Evolutionary conservation across 2,329 filamentous ascomycete species (phyloP).

Genomic region (Fusarium burgessii): DNA sequence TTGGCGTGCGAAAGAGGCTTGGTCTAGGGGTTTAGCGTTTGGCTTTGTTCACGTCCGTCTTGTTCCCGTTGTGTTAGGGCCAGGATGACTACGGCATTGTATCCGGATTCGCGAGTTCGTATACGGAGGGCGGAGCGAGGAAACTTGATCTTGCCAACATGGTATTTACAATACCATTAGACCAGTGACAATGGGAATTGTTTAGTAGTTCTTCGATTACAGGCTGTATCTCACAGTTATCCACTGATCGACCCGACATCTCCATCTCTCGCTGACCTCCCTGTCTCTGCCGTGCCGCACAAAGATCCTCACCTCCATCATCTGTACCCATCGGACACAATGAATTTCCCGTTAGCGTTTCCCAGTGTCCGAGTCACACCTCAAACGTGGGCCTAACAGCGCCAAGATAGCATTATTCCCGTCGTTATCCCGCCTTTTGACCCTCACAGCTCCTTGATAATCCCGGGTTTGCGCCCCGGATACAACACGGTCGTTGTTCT

Average conservation of each 20-base stretch:
- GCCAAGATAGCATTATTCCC: conserved; percentile 43
- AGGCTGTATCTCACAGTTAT: background rate
- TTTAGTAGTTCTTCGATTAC: background rate
- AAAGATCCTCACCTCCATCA: conserved; percentile 7
- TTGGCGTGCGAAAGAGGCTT: conserved; percentile 12
- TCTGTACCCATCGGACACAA: conserved; percentile 14
- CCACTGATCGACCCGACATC: background rate
- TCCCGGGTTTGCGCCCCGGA: conserved; percentile 37
- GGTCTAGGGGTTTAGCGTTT: conserved; percentile 25
- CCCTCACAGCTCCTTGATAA: conserved; percentile 40
- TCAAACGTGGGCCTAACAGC: conserved; percentile 29
- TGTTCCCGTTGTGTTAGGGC: conserved; percentile 38
- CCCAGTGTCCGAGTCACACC: conserved; percentile 29
- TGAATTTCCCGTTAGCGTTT: conserved; percentile 35
- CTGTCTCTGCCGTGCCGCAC: conserved; percentile 26
- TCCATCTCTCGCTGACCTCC: background rate
- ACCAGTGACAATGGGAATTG: background rate
- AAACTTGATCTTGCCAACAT: background rate
- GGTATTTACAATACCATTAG: background rate
- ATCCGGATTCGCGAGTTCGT: conserved; percentile 3
- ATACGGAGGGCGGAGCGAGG: background rate
- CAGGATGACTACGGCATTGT: conserved; percentile 6
- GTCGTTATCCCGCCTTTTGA: conserved; percentile 40
- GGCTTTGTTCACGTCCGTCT: conserved; percentile 32
- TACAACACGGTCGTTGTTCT: conserved; percentile 18